phyloP scores from a whole-genome alignment of 2,329 filamentous ascomycete species.

The Colletotrichum graminicola region DNA sequence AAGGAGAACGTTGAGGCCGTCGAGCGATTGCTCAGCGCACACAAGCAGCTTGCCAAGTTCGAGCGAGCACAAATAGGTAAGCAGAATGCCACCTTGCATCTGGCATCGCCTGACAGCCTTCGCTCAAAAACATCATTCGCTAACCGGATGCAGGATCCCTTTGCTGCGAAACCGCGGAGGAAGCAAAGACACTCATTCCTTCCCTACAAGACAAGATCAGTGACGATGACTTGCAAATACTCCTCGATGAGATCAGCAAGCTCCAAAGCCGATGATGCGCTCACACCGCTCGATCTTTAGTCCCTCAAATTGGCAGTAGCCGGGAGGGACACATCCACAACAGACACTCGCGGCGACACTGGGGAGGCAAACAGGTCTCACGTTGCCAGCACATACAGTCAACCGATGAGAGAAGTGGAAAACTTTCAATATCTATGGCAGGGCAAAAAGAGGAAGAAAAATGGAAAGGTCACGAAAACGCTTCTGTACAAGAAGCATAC shows the following conservation, averaged over 20 bases:
- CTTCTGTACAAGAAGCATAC: slow-evolving; percentile 31
- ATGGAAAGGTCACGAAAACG: slow-evolving; percentile 18
- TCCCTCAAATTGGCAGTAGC: neutral
- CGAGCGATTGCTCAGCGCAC: slow-evolving; percentile 84
- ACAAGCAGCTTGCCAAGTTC: slow-evolving; percentile 87
- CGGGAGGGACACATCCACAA: neutral
- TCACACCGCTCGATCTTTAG: neutral
- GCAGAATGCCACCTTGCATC: slow-evolving; percentile 43
- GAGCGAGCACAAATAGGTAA: slow-evolving; percentile 92
- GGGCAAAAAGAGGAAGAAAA: slow-evolving; percentile 16
- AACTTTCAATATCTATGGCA: neutral
- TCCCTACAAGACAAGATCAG: slow-evolving; percentile 89
- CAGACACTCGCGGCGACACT: neutral
- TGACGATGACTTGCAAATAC: slow-evolving; percentile 87
- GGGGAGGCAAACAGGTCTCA: neutral
- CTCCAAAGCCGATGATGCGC: slow-evolving; percentile 60
- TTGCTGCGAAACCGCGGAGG: slow-evolving; percentile 92
- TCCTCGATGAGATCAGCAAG: slow-evolving; percentile 93
- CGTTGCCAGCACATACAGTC: neutral
- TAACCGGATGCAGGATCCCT: slow-evolving; percentile 74
- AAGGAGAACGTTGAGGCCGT: slow-evolving; percentile 96
- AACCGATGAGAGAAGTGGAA: neutral
- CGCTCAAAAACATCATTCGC: neutral
- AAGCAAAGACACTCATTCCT: slow-evolving; percentile 96
- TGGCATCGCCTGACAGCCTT: neutral